Percentiles rank a stretch among this genome's conserved stretches.
phyloP scores from a whole-genome alignment of 257 asterid genomes.

The Leonotis leonurus region DNA sequence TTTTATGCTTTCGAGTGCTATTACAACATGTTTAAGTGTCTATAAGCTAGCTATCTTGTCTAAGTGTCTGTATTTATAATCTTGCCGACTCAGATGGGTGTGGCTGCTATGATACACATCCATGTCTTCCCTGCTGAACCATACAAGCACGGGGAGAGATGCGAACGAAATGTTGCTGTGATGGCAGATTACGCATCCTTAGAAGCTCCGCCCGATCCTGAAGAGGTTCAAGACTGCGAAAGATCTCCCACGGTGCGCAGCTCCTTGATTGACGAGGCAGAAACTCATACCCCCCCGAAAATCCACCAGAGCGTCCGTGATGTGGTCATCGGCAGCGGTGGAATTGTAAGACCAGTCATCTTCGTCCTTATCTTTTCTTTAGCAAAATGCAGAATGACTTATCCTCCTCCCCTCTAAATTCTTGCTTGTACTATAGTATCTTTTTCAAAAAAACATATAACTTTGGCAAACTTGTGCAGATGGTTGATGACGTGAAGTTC shows the following conservation, averaged over 20 bases:
- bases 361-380: neutral
- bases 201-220: constrained; percentile 87
- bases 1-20: neutral
- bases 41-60: no score
- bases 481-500: constrained; percentile 94
- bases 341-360: constrained; percentile 51
- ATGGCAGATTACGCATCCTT: constrained; percentile 87
- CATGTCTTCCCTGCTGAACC: constrained; percentile 91
- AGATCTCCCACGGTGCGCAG: constrained; percentile 46
- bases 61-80: no score
- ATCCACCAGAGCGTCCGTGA: constrained; percentile 87
- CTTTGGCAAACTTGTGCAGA: constrained; percentile 26
- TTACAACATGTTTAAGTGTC: no score
- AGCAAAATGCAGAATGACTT: neutral
- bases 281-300: constrained; percentile 46
- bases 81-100: constrained; percentile 76
- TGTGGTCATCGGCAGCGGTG: constrained; percentile 92
- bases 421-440: no score
- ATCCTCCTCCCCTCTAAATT: neutral
- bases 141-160: constrained; percentile 90
- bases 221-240: constrained; percentile 82
- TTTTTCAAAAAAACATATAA: no score
- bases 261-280: constrained; percentile 52
- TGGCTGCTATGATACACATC: constrained; percentile 94
- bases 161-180: constrained; percentile 88